Evolutionary conservation across 495 filamentous ascomycete species (phyloP).

Genomic region (Pseudevernia furfuracea): DNA sequence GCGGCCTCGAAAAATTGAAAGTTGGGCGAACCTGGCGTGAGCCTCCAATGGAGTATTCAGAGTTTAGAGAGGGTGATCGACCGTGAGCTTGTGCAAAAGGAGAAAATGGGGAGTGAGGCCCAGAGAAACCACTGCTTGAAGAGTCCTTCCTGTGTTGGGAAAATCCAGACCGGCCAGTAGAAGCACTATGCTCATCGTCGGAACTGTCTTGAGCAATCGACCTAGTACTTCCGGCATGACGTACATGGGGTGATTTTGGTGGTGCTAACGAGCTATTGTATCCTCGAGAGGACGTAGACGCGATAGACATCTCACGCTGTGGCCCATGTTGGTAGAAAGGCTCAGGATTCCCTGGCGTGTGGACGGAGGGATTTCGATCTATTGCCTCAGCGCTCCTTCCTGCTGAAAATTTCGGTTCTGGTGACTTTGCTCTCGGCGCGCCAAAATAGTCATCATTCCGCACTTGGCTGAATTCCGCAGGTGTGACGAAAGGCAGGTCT

Average conservation of each 20-base stretch:
- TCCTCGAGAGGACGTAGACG: constrained; percentile 41
- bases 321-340: constrained; percentile 21
- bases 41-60: constrained; percentile 60
- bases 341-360: constrained; percentile 11
- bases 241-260: constrained; percentile 49
- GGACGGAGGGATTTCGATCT: constrained; percentile 9
- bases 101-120: constrained; percentile 57
- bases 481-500: constrained; percentile 16
- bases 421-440: constrained; percentile 42
- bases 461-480: constrained; percentile 12
- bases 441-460: constrained; percentile 35
- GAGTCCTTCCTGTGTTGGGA: constrained; percentile 55
- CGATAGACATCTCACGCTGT: constrained; percentile 36
- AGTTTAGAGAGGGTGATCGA: constrained; percentile 75
- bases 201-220: constrained; percentile 53
- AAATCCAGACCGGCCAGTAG: constrained; percentile 45
- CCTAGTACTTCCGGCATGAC: constrained; percentile 49
- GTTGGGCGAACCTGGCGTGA: constrained; percentile 59
- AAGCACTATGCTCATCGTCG: constrained; percentile 54
- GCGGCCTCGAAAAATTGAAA: constrained; percentile 88
- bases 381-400: constrained; percentile 9
- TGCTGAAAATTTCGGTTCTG: constrained; percentile 34
- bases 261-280: constrained; percentile 45
- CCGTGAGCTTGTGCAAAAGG: constrained; percentile 46
- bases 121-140: constrained; percentile 54